Base-by-base conservation (phyloP, 1,284 basidiomycete genomes). In the Ganoderma multipileum region DNA sequence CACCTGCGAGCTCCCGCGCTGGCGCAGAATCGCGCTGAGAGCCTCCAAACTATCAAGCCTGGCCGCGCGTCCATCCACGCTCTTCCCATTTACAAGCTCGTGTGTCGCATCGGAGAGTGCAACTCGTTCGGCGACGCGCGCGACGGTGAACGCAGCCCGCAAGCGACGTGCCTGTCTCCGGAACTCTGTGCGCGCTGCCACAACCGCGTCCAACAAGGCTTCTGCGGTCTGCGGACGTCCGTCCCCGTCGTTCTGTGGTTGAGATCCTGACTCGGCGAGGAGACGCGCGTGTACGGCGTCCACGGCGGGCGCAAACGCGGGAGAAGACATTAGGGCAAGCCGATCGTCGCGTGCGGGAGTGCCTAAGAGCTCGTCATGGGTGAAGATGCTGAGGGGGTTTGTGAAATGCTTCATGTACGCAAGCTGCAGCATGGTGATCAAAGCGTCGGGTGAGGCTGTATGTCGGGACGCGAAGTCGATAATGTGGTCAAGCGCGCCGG, bases 401-500 rank as follows among this genome's bases (percentile, higher is more conserved):
- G 85, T 81, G 70, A 91, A 92, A 75, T 94, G 92, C 68, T 90
- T 90, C 76, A 93, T 78, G 72, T 91, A 81, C 0, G 83, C 81
- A 5, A 93, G 79, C 90, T 93, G 69, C 6, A 94, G 76, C 61
- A 88, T 83, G 14, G 86, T 88, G 8, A 88, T 71, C 3, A 89
- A 69, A 2, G 82, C 81, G 71, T 92, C 90, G 0, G 89, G 74
- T 1, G 89, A 91, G 0, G 84, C 76, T 23, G 84, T 83, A 67
- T 88, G 85, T 59, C 89, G 83, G 28, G 78, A 79, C 68, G 85
- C 87, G 68, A 89, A 86, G 66, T 92, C 88, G 23, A 80, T 74
- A 2, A 93, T 75, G 73, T 83, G 88, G 42, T 86, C 83, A 1
- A 93, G 79, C 0, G 79, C 73, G n/a, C 81, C 73, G 0, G 90